These are phyloP conservation scores for Colletotrichum trifolii DNA, from an alignment of 2,329 filamentous ascomycete genomes.

Conservation along the genomic window DNA sequence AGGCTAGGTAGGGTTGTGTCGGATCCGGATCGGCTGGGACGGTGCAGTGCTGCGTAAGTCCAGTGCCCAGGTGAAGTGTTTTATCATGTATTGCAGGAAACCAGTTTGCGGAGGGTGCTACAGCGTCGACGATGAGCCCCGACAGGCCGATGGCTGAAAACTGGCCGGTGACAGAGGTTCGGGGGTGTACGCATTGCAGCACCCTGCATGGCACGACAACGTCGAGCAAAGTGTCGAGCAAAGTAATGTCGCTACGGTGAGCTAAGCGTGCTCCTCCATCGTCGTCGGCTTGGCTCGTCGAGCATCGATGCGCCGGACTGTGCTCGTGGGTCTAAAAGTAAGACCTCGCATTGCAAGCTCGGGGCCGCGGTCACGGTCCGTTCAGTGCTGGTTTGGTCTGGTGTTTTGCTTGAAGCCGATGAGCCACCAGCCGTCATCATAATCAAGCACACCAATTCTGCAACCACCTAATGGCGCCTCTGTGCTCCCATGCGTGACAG, in stretches of 20 bases:
- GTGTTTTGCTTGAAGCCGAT: slow-evolving; percentile 28
- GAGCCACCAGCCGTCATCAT: slow-evolving; percentile 22
- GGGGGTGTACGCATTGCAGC: no score
- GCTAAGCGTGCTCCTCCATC: no score
- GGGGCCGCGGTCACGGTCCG: slow-evolving; percentile 30
- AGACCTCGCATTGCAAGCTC: slow-evolving; percentile 30
- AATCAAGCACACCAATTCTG: neutral
- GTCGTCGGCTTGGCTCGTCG: slow-evolving; percentile 5
- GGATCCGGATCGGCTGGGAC: slow-evolving; percentile 25
- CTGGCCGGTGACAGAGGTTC: no score
- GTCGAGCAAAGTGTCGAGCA: no score
- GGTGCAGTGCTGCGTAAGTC: neutral
- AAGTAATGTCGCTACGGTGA: no score
- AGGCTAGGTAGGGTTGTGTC: slow-evolving; percentile 21
- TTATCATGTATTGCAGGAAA: no score
- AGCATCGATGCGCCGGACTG: slow-evolving; percentile 21
- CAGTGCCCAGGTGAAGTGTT: no score
- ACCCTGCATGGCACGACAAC: no score
- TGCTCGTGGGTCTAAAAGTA: slow-evolving; percentile 25
- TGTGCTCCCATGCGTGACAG: neutral
- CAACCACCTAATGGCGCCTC: neutral
- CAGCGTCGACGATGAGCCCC: no score
- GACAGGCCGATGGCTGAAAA: no score
- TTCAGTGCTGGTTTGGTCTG: slow-evolving; percentile 34
- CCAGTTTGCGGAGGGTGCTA: no score